These are phyloP conservation scores for Suhomyces emberorum DNA, from an alignment of 805 yeast species.

Conservation along the genomic window DNA sequence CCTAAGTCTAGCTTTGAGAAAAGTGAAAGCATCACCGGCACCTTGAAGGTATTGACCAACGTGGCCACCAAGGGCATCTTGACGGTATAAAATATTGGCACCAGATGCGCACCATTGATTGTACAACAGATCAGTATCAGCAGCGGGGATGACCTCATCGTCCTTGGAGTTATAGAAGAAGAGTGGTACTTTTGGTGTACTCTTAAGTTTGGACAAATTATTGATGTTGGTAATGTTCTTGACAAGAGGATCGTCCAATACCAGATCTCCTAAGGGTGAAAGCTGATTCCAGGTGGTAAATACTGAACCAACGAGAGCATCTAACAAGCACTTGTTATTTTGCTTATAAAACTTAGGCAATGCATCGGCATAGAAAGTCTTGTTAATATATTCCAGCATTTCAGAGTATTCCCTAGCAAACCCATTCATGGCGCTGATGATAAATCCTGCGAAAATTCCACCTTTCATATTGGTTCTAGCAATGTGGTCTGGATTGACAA, in stretches of 20 bases:
- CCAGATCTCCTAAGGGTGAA: not conserved
- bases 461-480: constrained; percentile 22
- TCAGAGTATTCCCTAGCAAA: constrained; percentile 29
- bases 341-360: not conserved
- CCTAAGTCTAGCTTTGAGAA: constrained; percentile 16
- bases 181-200: constrained; percentile 10
- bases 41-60: constrained; percentile 15
- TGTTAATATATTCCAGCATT: constrained; percentile 7
- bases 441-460: constrained; percentile 26
- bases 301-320: not conserved
- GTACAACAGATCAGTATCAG: constrained; percentile 13
- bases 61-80: constrained; percentile 22
- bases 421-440: constrained; percentile 28
- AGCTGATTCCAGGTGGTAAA: not conserved
- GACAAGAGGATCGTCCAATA: constrained; percentile 2
- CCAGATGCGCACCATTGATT: constrained; percentile 22
- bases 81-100: not conserved
- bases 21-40: constrained; percentile 16
- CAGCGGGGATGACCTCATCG: constrained; percentile 12
- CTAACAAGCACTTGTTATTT: constrained; percentile 3
- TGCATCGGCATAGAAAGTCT: constrained; percentile 5
- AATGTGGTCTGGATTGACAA: constrained; percentile 28
- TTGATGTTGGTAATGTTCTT: constrained; percentile 1
- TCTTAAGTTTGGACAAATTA: not conserved
- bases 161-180: constrained; percentile 8